phyloP scores from a whole-genome alignment of 805 yeast genomes.

The Candida ascalaphidarum region DNA sequence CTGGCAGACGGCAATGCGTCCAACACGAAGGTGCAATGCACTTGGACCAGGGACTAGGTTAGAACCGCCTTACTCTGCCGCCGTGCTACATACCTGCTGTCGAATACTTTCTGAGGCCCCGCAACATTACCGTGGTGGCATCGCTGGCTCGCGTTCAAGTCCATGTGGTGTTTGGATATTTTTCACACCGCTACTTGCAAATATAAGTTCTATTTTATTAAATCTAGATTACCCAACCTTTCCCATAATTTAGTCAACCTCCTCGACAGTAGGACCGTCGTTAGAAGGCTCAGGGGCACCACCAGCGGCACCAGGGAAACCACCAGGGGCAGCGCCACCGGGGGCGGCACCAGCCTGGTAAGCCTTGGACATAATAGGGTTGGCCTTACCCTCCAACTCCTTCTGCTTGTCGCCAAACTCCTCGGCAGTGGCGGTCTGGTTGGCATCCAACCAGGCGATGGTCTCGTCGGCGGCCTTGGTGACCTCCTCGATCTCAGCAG shows the following conservation, averaged over 20 bases:
- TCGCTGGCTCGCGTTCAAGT: too few species aligned
- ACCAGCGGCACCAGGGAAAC: conserved; percentile 42
- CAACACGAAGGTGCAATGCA: conserved; percentile 31
- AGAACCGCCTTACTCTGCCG: background rate
- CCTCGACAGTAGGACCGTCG: conserved; percentile 47
- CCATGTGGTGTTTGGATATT: too few species aligned
- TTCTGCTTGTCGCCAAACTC: conserved; percentile 90
- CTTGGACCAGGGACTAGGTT: too few species aligned
- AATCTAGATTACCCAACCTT: conserved; percentile 3
- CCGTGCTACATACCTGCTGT: background rate
- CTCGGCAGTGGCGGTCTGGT: conserved; percentile 87
- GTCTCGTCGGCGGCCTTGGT: conserved; percentile 79
- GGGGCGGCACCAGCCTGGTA: conserved; percentile 90
- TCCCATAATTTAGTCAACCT: conserved; percentile 34
- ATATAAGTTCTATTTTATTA: too few species aligned
- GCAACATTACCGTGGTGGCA: too few species aligned
- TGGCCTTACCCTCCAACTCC: conserved; percentile 90
- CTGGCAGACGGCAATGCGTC: conserved; percentile 35
- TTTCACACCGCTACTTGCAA: too few species aligned
- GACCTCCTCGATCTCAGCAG: conserved; percentile 58
- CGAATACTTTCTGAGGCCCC: too few species aligned
- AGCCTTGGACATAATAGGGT: conserved; percentile 95
- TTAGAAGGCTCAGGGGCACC: conserved; percentile 27
- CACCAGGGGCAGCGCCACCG: conserved; percentile 43
- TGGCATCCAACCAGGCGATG: conserved; percentile 85